Base-by-base conservation (phyloP, 306 rosid genomes). In the Medicago ruthenica region DNA sequence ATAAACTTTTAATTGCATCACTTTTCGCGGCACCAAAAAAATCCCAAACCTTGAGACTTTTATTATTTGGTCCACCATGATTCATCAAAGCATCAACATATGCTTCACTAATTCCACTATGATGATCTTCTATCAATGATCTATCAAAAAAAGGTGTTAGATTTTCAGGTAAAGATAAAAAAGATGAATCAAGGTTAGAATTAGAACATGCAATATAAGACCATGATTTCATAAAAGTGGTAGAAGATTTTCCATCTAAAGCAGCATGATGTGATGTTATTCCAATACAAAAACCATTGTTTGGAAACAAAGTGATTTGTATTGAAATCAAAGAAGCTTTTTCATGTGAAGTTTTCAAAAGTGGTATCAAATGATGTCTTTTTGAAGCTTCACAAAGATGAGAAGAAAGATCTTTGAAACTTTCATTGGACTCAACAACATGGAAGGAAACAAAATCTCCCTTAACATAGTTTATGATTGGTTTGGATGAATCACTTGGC, bases 221-320 rank as follows among this genome's bases (percentile, higher is more conserved):
- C 83, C 83, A 80, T 55, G 79, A 11, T 57, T 80, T 80, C 27
- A 80, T 31, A 14, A 80, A 80, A 37, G 9, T 18, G 18, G 70
- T 73, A 18, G 83, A 55, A 54, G 83, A 65, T 12, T 80, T 73
- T 73, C 83, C 83, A 45, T 80, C 83, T 0, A 65, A 65, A 20
- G 55, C 75, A 4, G 76, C 83, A 74, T 80, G 83, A 76, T 80
- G 83, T 10, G 76, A n/a, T 62, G 76, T 4, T 8, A 80, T 48
- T 47, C 80, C 83, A 10, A 80, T 57, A 42, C 83, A 74, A 39
- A 80, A 80, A 4, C 83, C 80, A 18, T 13, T 8, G 14, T 80
- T 67, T 11, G 83, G 83, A 22, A 80, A 80, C 13, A 80, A 8
- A 1, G 80, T 80, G 21, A 80, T 65, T 37, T 74, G 83, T 0